phyloP scores from a whole-genome alignment of 176 grass and related monocot species.

The Tuctoria greenei region DNA sequence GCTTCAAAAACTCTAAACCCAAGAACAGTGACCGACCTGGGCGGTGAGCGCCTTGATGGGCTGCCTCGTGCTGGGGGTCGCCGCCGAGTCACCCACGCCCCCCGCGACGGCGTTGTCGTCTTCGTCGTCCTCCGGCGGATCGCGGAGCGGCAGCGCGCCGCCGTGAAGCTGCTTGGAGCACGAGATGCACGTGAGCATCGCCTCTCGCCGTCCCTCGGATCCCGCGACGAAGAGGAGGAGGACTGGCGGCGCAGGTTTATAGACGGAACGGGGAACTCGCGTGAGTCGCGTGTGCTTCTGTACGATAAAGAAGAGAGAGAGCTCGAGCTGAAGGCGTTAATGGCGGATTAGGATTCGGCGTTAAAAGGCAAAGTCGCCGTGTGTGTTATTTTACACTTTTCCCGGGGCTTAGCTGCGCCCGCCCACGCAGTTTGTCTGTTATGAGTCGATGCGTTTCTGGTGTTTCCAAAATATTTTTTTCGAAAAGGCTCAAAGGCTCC shows the following conservation, averaged over 20 bases:
- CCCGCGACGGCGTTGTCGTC: conserved; percentile 19
- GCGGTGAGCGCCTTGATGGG: conserved; percentile 63
- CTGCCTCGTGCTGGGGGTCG: conserved; percentile 63
- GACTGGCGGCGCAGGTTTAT: neutral
- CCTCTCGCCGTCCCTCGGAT: conserved; percentile 27
- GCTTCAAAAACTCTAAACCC: conserved; percentile 12
- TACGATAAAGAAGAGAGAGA: neutral
- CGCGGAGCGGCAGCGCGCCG: conserved; percentile 44
- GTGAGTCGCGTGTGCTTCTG: neutral
- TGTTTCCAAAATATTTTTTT: neutral
- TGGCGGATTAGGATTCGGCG: conserved; percentile 36
- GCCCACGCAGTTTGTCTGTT: neutral
- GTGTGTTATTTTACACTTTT: neutral
- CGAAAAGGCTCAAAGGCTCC: too few relatives aligned
- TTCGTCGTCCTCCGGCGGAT: conserved; percentile 50
- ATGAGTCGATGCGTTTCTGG: neutral
- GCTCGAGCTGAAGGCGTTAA: conserved; percentile 22
- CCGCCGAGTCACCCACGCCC: conserved; percentile 23
- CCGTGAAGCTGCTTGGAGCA: conserved; percentile 73
- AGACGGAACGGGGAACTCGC: conserved; percentile 11
- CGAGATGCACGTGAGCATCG: conserved; percentile 89
- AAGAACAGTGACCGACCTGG: conserved; percentile 48
- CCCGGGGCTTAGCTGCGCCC: neutral
- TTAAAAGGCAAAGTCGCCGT: conserved; percentile 21
- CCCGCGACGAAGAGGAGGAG: neutral